These are phyloP conservation scores for Fusarium sarcochroum DNA, from an alignment of 2,329 filamentous ascomycete species.

Conservation along the genomic window DNA sequence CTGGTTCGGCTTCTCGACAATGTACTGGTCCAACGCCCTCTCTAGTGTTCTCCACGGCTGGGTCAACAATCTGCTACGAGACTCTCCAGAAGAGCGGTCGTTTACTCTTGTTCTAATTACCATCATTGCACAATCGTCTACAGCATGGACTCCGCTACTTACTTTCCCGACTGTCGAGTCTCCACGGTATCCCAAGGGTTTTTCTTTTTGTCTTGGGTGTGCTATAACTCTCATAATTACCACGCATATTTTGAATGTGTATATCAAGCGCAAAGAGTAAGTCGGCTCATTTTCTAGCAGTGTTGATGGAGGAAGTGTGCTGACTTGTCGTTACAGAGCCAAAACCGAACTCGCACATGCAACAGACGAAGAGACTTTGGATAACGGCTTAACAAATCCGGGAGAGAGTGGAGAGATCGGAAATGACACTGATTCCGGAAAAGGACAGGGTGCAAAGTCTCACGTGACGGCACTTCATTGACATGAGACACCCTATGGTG, in stretches of 20 bases:
- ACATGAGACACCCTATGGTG: not conserved
- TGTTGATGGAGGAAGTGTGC: not conserved
- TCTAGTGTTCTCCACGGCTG: conserved; percentile 69
- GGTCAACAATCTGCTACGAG: conserved; percentile 65
- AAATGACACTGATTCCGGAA: not conserved
- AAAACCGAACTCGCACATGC: not conserved
- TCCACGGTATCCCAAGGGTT: conserved; percentile 60
- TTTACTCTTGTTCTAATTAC: conserved; percentile 67
- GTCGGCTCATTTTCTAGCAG: not conserved
- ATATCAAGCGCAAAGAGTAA: conserved; percentile 44
- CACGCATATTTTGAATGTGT: conserved; percentile 41
- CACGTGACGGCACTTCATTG: not conserved
- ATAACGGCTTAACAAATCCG: not conserved
- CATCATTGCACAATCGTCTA: conserved; percentile 65
- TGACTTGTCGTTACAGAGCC: not conserved
- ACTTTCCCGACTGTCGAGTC: conserved; percentile 62
- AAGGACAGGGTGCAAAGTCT: not conserved
- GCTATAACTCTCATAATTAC: conserved; percentile 50
- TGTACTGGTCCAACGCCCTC: conserved; percentile 64
- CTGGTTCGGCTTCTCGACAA: conserved; percentile 58
- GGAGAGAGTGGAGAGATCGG: not conserved
- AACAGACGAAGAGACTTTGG: not conserved
- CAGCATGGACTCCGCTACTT: conserved; percentile 68
- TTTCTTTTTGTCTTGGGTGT: conserved; percentile 54
- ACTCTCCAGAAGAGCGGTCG: conserved; percentile 61